Percentiles rank a stretch among this genome's conserved stretches.
These are phyloP conservation scores for Kockiozyma suomiensis DNA, from an alignment of 805 yeast species.

Conservation along the genomic window DNA sequence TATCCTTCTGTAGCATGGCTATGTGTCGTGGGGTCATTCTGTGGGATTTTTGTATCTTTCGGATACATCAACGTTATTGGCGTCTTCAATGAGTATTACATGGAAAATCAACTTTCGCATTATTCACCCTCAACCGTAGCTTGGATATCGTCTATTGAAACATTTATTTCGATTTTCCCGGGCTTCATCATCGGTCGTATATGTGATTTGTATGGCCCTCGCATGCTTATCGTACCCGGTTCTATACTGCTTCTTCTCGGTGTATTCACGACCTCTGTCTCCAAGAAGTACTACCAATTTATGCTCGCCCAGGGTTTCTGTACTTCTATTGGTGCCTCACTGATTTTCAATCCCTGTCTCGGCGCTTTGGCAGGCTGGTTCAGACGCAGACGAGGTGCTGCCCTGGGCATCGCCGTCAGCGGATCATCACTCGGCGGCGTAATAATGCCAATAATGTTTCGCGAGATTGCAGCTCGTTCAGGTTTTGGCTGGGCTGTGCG, in stretches of 20 bases:
- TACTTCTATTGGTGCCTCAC: conserved; percentile 49
- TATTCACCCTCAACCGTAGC: conserved; percentile 39
- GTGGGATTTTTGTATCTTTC: conserved; percentile 58
- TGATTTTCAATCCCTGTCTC: conserved; percentile 50
- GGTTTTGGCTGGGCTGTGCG: conserved; percentile 61
- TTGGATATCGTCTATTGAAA: conserved; percentile 42
- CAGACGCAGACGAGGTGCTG: conserved; percentile 48
- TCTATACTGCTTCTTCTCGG: conserved; percentile 35
- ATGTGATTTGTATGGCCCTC: conserved; percentile 39
- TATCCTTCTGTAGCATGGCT: conserved; percentile 48
- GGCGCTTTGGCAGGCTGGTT: conserved; percentile 53
- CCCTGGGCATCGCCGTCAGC: conserved; percentile 50
- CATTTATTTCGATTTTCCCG: conserved; percentile 35
- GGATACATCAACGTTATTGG: conserved; percentile 49
- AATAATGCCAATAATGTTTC: conserved; percentile 52
- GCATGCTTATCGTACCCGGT: conserved; percentile 34
- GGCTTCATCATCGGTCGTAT: conserved; percentile 39
- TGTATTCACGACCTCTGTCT: conserved; percentile 42
- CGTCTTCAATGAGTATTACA: conserved; percentile 38
- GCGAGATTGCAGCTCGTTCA: conserved; percentile 44
- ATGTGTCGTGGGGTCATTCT: conserved; percentile 55
- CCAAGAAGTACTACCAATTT: conserved; percentile 53
- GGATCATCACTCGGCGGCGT: conserved; percentile 59
- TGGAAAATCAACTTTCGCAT: conserved; percentile 30
- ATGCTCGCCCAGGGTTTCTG: conserved; percentile 58